These are phyloP conservation scores for Erodium maritimum DNA, from an alignment of 345 rosid genomes.

Conservation along the genomic window DNA sequence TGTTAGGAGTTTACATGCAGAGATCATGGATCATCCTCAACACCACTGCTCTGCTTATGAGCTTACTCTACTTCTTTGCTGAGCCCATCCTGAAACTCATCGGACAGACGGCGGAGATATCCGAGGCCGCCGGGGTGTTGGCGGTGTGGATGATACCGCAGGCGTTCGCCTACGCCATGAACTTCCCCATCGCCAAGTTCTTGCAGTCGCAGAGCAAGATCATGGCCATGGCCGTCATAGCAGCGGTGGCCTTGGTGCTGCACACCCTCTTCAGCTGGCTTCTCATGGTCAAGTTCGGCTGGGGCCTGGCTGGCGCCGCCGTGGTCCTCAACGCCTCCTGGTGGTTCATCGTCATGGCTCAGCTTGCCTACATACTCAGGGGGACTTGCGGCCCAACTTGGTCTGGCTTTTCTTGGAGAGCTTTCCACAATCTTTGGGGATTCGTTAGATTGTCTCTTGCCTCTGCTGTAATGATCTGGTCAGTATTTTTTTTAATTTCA, in stretches of 20 bases:
- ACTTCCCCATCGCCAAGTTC: too few species aligned
- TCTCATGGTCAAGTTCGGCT: slow-evolving; percentile 22
- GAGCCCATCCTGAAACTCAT: slow-evolving; percentile 31
- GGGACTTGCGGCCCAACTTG: slow-evolving; percentile 48
- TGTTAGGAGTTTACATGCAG: slow-evolving; percentile 81
- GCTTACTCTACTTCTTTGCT: slow-evolving; percentile 51
- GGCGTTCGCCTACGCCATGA: too few species aligned
- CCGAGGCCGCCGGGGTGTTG: slow-evolving; percentile 45
- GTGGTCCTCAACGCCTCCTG: slow-evolving; percentile 23
- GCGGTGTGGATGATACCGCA: slow-evolving; percentile 80
- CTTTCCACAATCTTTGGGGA: slow-evolving; percentile 28
- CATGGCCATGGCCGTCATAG: slow-evolving; percentile 55
- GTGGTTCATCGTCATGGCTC: slow-evolving; percentile 27
- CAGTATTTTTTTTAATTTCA: too few species aligned
- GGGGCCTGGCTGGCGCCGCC: slow-evolving; percentile 30
- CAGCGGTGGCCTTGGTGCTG: slow-evolving; percentile 35
- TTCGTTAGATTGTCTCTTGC: slow-evolving; percentile 35
- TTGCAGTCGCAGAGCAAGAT: too few species aligned
- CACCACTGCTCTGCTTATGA: slow-evolving; percentile 39
- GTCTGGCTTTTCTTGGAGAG: slow-evolving; percentile 31
- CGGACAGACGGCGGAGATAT: slow-evolving; percentile 54
- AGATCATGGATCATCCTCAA: too few species aligned
- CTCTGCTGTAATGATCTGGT: slow-evolving; percentile 40
- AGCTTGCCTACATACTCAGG: slow-evolving; percentile 39
- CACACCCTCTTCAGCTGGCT: slow-evolving; percentile 56